A percentile compares a stretch with the other conserved stretches of the same genome.
Evolutionary conservation across 306 rosid species (phyloP).

Genomic region (Lathyrus oleraceus): DNA sequence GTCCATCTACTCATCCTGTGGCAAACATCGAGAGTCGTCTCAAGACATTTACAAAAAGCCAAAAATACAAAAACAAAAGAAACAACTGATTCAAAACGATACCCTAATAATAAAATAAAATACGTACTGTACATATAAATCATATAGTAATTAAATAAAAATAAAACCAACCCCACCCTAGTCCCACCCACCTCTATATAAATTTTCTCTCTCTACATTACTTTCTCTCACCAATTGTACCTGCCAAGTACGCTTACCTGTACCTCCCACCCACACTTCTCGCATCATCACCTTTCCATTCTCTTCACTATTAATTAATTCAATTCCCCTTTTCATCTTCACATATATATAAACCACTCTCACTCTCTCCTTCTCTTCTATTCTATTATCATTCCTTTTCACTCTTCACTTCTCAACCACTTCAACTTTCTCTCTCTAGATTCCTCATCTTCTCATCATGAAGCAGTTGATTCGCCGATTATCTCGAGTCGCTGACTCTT

Average conservation of each 20-base stretch:
- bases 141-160: not conserved
- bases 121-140: not conserved
- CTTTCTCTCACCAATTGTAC: slow-evolving; percentile 56
- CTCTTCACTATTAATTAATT: not conserved
- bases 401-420: slow-evolving; percentile 19
- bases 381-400: slow-evolving; percentile 24
- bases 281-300: slow-evolving; percentile 73
- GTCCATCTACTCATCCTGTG: not conserved
- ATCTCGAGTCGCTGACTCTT: slow-evolving; percentile 91
- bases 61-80: not conserved
- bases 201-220: not conserved
- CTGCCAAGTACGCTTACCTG: slow-evolving; percentile 92
- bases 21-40: not conserved
- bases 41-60: not conserved
- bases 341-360: slow-evolving; percentile 12
- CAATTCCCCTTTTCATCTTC: not conserved
- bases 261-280: slow-evolving; percentile 72
- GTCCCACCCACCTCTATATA: slow-evolving; percentile 8
- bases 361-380: not conserved
- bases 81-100: not conserved
- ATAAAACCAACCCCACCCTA: not conserved
- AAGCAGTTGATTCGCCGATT: slow-evolving; percentile 78
- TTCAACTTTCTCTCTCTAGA: not conserved
- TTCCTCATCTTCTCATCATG: slow-evolving; percentile 49
- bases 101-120: not conserved